Conservation (phyloP, 2,329 filamentous ascomycete genomes). For the Sclerotinia glacialis region DNA sequence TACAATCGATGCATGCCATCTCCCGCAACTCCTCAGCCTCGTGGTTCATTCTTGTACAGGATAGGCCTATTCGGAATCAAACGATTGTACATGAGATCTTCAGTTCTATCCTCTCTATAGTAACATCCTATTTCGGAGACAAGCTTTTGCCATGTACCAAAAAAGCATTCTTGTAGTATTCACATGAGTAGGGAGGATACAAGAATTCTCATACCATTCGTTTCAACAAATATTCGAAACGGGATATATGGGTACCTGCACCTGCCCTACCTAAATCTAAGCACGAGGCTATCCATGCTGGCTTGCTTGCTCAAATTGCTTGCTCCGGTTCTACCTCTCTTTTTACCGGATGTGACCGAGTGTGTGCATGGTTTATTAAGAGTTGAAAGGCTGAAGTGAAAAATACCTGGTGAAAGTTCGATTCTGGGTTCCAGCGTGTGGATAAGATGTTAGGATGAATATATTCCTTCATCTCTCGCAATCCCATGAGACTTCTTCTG, state of each 20-base stretch:
- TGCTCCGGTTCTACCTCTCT: conserved; percentile 10
- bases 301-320: conserved; percentile 14
- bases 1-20: conserved; percentile 22
- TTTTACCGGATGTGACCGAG: conserved; percentile 19
- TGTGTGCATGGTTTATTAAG: neutral
- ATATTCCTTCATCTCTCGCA: neutral
- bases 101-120: neutral
- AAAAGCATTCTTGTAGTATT: neutral
- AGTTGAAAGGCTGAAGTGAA: conserved; percentile 10
- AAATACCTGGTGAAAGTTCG: neutral
- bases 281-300: conserved; percentile 9
- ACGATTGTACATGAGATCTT: neutral
- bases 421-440: neutral
- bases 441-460: conserved; percentile 6
- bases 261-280: conserved; percentile 5
- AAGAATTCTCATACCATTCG: neutral
- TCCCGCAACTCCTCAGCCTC: conserved; percentile 19
- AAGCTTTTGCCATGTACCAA: neutral
- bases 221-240: conserved; percentile 22
- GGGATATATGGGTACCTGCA: conserved; percentile 21
- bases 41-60: conserved; percentile 3
- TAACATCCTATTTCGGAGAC: conserved; percentile 6
- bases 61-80: neutral
- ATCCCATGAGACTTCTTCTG: neutral
- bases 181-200: neutral